Evolutionary conservation across 1,139 yeast species (phyloP).

Genomic region (Taphrina communis): DNA sequence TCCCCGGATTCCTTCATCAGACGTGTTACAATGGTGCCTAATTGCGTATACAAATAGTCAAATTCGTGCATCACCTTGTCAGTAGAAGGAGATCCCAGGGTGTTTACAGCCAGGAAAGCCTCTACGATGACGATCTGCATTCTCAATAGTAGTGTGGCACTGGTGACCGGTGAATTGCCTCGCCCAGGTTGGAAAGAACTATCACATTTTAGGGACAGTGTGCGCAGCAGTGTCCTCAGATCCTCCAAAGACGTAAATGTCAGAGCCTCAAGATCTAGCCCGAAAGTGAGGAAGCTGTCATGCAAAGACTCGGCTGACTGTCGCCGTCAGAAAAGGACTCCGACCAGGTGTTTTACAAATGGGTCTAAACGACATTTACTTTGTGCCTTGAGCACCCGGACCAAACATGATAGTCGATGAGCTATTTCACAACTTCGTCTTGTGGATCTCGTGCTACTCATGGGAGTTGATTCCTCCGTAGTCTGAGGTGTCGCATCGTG

Average conservation of each 20-base stretch:
- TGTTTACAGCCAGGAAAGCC: not conserved
- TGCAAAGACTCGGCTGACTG: not conserved
- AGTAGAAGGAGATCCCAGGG: not conserved
- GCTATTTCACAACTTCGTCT: not conserved
- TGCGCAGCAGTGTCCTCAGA: not conserved
- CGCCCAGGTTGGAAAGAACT: not conserved
- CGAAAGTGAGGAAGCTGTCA: not conserved
- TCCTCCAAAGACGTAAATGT: constrained; percentile 1
- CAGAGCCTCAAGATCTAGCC: not conserved
- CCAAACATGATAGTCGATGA: not conserved
- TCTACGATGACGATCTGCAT: not conserved
- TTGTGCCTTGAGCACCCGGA: not conserved
- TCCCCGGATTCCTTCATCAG: not conserved
- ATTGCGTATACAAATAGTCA: not conserved
- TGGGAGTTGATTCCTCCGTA: too few species aligned
- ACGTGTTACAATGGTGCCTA: not conserved
- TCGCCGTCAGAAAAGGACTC: not conserved
- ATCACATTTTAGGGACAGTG: not conserved
- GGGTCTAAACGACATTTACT: constrained; percentile 1
- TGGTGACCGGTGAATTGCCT: not conserved
- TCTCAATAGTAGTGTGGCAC: not conserved
- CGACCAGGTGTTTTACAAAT: not conserved
- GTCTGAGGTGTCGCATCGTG: too few species aligned
- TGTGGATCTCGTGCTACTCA: not conserved
- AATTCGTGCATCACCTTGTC: constrained; percentile 1